Conservation (phyloP, 2,329 filamentous ascomycete species). For the Penicillium polonicum region DNA sequence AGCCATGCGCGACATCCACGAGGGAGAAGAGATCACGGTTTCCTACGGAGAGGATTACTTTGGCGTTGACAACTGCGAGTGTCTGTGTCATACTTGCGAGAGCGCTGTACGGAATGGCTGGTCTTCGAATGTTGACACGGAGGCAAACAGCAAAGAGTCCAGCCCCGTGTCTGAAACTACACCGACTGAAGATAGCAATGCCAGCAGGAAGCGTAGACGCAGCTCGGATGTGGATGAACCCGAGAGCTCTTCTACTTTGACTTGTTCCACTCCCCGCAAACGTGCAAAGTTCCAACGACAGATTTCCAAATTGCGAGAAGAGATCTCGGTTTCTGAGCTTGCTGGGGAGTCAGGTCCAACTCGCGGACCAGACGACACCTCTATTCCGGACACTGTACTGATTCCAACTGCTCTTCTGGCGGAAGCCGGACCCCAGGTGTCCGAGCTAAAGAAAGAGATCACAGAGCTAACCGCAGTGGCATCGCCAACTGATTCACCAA, state of each 20-base stretch:
- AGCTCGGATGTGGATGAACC: constrained; percentile 32
- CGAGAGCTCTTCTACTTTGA: constrained; percentile 22
- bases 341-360: constrained; percentile 22
- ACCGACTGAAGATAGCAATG: constrained; percentile 16
- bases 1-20: constrained; percentile 74
- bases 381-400: constrained; percentile 9
- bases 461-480: constrained; percentile 6
- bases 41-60: constrained; percentile 97
- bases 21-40: constrained; percentile 94
- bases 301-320: constrained; percentile 38
- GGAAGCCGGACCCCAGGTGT: constrained; percentile 5
- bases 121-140: constrained; percentile 53
- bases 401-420: constrained; percentile 4
- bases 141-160: constrained; percentile 33
- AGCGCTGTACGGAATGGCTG: constrained; percentile 74
- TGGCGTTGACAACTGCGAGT: constrained; percentile 91
- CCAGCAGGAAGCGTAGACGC: constrained; percentile 32
- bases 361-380: constrained; percentile 10
- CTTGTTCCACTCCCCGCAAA: constrained; percentile 33
- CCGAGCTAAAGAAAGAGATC: constrained; percentile 19
- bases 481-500: constrained; percentile 10
- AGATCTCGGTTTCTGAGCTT: constrained; percentile 36
- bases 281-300: constrained; percentile 35
- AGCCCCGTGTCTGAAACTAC: constrained; percentile 31
- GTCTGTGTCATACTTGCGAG: constrained; percentile 87